phyloP scores from a whole-genome alignment of 1,284 basidiomycete species.

The Puccinia triticina region DNA sequence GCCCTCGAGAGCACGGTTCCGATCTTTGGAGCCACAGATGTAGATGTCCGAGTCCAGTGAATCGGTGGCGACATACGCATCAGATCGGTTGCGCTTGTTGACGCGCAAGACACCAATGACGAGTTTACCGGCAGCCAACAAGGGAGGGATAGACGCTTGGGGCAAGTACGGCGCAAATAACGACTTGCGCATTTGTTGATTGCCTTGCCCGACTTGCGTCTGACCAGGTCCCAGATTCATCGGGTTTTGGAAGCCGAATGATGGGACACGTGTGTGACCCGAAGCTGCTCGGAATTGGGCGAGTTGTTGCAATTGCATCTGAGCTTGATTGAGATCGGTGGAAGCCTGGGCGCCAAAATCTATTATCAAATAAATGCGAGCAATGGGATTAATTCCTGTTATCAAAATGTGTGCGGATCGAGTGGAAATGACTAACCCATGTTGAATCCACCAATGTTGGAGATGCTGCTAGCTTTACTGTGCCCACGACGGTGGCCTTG shows the following conservation, averaged over 20 bases:
- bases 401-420: conserved; percentile 23
- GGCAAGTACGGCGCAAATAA: conserved; percentile 98
- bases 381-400: conserved; percentile 39
- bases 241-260: conserved; percentile 96
- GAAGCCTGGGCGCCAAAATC: conserved; percentile 54
- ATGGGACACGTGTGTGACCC: conserved; percentile 93
- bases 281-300: conserved; percentile 96
- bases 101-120: conserved; percentile 96
- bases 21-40: conserved; percentile 84
- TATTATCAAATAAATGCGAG: conserved; percentile 20
- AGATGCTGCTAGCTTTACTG: conserved; percentile 44
- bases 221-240: conserved; percentile 80
- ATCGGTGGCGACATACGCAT: conserved; percentile 99
- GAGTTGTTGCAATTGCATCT: conserved; percentile 91
- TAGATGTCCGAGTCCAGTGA: conserved; percentile 98
- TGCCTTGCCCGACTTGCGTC: conserved; percentile 67
- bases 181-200: conserved; percentile 90
- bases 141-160: conserved; percentile 92
- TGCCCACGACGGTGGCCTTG: conserved; percentile 57
- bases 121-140: conserved; percentile 95
- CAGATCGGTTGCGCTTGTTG: conserved; percentile 97
- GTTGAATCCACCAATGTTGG: conserved; percentile 51
- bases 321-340: conserved; percentile 63
- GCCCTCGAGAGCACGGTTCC: conserved; percentile 96
- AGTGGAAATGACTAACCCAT: conserved; percentile 29